Base-by-base conservation (phyloP, 1,284 basidiomycete species). In the Omphalotus olearius region DNA sequence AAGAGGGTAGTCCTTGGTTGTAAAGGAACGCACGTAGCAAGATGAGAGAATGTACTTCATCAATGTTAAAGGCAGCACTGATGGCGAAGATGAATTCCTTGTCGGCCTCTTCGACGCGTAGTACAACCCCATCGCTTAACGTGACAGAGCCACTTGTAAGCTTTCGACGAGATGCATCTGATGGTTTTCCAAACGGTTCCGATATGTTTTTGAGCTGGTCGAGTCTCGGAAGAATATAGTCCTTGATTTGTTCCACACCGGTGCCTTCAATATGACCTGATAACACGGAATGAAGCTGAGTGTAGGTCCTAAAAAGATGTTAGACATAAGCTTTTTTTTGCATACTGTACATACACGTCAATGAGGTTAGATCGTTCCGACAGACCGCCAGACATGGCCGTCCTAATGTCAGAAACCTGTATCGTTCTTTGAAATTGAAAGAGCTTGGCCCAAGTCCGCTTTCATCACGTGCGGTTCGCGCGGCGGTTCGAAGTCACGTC, bases 21-120 rank as follows among this genome's bases (percentile, higher is more conserved):
- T 86, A 89, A 14, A 93, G 70, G 63, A 88, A 93, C 0, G 85
- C 85, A 11, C 86, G 81, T 14, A 93, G 69, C 6, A 91, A 74
- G 5, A 85, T 69, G 47, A 88, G 74, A 0, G 89, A 82, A 20
- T 86, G 82, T 14, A 91, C 73, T 62, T 92, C 80, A 68, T 92
- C 88, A 37, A 93, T 83, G 48, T 81, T 70, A 65, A 91, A 85
- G 56, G 74, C 76, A 40, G 73, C 64, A 69, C 86, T 90, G 61
- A 93, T 80, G 42, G 82, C 82, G 58, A 80, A 73, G 51, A 83
- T 71, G 59, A 81, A 82, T 53, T 84, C 79, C 64, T 85, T 87
- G 69, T 86, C 80, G 38, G 76, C 74, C 13, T 82, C 76, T 54
- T 86, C 85, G 39, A 90, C 75, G 54, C 71, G 73, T 26, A 88